phyloP scores from a whole-genome alignment of 331 rosid species.

The Pyrus hybrid region DNA sequence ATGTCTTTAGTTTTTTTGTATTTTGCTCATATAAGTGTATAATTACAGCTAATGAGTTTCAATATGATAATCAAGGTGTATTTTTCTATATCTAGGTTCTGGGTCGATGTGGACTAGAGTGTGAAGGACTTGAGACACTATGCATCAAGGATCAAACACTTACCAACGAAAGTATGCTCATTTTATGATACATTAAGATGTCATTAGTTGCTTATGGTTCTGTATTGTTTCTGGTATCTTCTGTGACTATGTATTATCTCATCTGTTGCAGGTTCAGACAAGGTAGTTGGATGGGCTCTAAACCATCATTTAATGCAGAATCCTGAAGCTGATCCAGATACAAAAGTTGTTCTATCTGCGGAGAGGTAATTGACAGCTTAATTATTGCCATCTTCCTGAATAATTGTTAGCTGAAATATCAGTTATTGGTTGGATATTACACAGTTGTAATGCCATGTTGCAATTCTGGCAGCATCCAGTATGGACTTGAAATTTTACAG shows the following conservation, averaged over 20 bases:
- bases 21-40: background rate
- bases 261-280: conserved; percentile 74
- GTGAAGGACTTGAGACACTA: conserved; percentile 71
- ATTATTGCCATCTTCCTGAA: conserved; percentile 2
- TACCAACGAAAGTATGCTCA: conserved; percentile 72
- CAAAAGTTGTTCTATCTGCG: conserved; percentile 58
- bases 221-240: background rate
- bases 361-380: conserved; percentile 51
- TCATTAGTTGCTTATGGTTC: conserved; percentile 2
- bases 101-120: conserved; percentile 73
- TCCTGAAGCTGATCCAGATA: conserved; percentile 58
- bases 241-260: background rate
- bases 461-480: conserved; percentile 69
- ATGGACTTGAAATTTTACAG: conserved; percentile 73
- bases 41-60: background rate
- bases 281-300: conserved; percentile 93
- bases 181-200: background rate
- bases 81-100: conserved; percentile 49
- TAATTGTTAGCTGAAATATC: conserved; percentile 23
- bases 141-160: conserved; percentile 71
- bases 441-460: conserved; percentile 31
- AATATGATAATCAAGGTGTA: conserved; percentile 10
- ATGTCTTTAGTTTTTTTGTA: background rate
- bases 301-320: conserved; percentile 88
- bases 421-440: conserved; percentile 22